Evolutionary conservation across 2,329 filamentous ascomycete genomes (phyloP).

Genomic region (Trichophyton mentagrophytes): DNA sequence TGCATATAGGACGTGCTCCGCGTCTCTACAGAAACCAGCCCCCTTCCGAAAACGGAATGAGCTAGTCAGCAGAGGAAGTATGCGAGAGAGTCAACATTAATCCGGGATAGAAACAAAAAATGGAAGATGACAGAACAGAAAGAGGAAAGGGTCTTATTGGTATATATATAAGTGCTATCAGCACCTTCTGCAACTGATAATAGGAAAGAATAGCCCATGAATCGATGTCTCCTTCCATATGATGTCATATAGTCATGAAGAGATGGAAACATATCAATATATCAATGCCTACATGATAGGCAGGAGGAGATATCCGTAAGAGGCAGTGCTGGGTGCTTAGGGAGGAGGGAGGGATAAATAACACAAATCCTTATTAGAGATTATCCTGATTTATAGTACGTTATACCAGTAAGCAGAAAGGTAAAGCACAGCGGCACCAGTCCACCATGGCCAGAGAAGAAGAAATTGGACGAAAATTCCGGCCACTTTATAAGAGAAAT

Average conservation of each 20-base stretch:
- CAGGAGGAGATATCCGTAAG: not conserved
- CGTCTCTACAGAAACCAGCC: too few species aligned
- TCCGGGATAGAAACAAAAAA: too few species aligned
- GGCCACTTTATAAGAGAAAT: not conserved
- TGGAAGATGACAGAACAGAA: too few species aligned
- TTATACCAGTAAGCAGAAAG: not conserved
- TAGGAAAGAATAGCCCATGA: too few species aligned
- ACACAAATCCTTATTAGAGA: not conserved
- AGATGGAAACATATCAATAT: not conserved
- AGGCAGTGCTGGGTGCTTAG: not conserved
- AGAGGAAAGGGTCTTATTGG: too few species aligned
- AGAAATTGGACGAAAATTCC: not conserved
- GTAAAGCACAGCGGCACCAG: not conserved
- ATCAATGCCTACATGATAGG: not conserved
- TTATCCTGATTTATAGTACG: not conserved
- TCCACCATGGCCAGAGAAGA: not conserved
- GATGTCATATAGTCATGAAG: too few species aligned
- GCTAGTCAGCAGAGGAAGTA: not conserved
- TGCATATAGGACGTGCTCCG: not conserved
- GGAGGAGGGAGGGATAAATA: not conserved
- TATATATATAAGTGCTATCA: too few species aligned
- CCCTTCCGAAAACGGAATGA: not conserved
- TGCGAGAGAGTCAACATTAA: not conserved
- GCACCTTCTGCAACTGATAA: too few species aligned
- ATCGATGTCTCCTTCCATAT: too few species aligned